A percentile compares a stretch with the other conserved stretches of the same genome.
These are phyloP conservation scores for Hagleromyces aurorensis DNA, from an alignment of 805 yeast genomes.

Conservation along the genomic window DNA sequence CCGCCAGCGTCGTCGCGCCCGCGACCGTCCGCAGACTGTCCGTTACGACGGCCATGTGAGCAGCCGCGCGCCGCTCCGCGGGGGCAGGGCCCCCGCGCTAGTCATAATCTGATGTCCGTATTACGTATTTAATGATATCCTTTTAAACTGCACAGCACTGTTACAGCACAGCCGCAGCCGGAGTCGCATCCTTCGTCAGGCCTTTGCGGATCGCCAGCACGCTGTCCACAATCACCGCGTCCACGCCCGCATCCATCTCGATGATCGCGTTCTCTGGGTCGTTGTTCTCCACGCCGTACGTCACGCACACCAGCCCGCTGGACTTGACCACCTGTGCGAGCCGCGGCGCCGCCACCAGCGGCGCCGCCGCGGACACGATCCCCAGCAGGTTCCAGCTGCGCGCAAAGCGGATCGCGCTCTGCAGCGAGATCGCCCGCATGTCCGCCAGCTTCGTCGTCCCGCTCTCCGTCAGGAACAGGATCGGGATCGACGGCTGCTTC, in stretches of 20 bases:
- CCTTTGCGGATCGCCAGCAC: conserved; percentile 90
- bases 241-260: conserved; percentile 91
- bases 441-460: conserved; percentile 88
- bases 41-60: conserved; percentile 7
- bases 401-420: conserved; percentile 86
- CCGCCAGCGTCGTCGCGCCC: conserved; percentile 1
- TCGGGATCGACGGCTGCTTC: conserved; percentile 91
- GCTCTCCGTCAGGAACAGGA: conserved; percentile 79
- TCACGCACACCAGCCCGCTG: conserved; percentile 85
- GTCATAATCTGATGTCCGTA: too few relatives aligned
- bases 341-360: conserved; percentile 84
- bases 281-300: conserved; percentile 81
- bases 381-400: conserved; percentile 88
- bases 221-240: conserved; percentile 95
- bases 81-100: too few relatives aligned
- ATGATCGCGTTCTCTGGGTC: conserved; percentile 73
- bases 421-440: conserved; percentile 76
- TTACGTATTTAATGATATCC: too few relatives aligned
- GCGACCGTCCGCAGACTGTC: conserved; percentile 8
- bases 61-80: too few relatives aligned
- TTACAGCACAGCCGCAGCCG: too few relatives aligned
- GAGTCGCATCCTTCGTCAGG: conserved; percentile 44
- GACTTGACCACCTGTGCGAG: conserved; percentile 86
- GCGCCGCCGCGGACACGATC: conserved; percentile 80
- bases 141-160: too few relatives aligned